Evolutionary conservation across 306 rosid species (phyloP), one percentile per base, ranked within the genome.

Genomic region (Sindora glabra): DNA sequence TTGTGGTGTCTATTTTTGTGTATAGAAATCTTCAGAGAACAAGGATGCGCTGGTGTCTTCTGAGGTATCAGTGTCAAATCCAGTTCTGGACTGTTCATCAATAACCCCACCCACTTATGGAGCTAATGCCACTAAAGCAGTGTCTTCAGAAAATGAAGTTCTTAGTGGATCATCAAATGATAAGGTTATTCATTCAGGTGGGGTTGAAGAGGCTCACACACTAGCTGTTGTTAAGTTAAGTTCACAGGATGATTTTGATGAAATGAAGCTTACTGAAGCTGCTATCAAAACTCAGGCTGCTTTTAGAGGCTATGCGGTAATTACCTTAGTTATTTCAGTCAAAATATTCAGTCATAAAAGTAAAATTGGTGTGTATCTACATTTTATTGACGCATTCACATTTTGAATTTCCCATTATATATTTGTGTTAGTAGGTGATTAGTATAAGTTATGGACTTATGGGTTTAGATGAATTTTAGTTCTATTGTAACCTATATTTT

Each of bases 291-390:
- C 76, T 5, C 95, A 87, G 70, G 74, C 86, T 48, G 95, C 83
- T 67, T 84, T 78, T 49, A 87, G 91, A 73, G 84, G 91, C 39
- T 77, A 81, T 68, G 77, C 33, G 89, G 91, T 87, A 77, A 42
- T 46, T 33, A 55, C 47, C 47, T 42, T 50, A 26, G n/a, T n/a
- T n/a, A n/a, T n/a, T n/a, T n/a, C n/a, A n/a, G n/a, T n/a, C n/a
- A n/a, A n/a, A n/a, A n/a, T n/a, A n/a, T n/a, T n/a, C n/a, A n/a
- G n/a, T n/a, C n/a, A n/a, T n/a, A n/a, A n/a, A n/a, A n/a, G n/a
- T n/a, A n/a, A n/a, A n/a, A n/a, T n/a, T n/a, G n/a, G n/a, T n/a
- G n/a, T n/a, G n/a, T n/a, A n/a, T n/a, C n/a, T n/a, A n/a, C n/a
- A n/a, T n/a, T n/a, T n/a, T n/a, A n/a, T n/a, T n/a, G n/a, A n/a